Base-by-base conservation (phyloP, 2,329 filamentous ascomycete species). In the Pseudogymnoascus sp. region DNA sequence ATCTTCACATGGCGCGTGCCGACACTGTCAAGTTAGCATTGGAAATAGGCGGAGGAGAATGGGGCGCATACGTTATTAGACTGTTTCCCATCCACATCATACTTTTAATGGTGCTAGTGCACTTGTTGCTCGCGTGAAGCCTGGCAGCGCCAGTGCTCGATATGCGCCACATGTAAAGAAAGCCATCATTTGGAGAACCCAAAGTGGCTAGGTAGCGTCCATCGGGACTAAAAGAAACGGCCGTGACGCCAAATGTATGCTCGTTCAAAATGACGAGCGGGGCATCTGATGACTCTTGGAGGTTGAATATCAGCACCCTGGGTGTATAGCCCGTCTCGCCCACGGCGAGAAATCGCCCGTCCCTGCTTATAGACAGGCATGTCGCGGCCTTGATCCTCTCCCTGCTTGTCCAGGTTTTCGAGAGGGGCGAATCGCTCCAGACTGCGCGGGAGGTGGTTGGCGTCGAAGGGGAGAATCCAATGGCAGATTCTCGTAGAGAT, bases 271-370 rank as follows among this genome's bases (percentile, higher is more conserved):
- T 91, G 2, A 92, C 90, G 5, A 97, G 80, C 2, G 95, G 95
- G 0, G 83, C 83, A 70, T 97, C 93, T 2, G 88, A 89, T 1
- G 90, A 89, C 71, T 96, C 92, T 69, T 89, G 84, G 4, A 95
- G 86, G 34, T 86, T 91, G 76, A 96, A 99, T 62, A 99, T 88
- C 64, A 97, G 81, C 21, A 99, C 91, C 62, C 95, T 84, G 5
- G 95, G 95, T 62, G 89, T 90, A 75, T 97, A 97, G 21, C 95
- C 95, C 3, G 93, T 96, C 78, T 99, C 95, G 70, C 95, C 95
- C 2, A 97, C 89, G 7, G 93, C 95, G 61, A 99, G 80, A 73
- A 89, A 96, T 69, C 85, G 89, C 34, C 90, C 93, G 76, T 97
- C 92, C 0, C 87, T 86, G 72, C 92, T 97, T 67, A 99, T 82